phyloP scores from a whole-genome alignment of 495 filamentous ascomycete genomes.

The Xylaria sp. region DNA sequence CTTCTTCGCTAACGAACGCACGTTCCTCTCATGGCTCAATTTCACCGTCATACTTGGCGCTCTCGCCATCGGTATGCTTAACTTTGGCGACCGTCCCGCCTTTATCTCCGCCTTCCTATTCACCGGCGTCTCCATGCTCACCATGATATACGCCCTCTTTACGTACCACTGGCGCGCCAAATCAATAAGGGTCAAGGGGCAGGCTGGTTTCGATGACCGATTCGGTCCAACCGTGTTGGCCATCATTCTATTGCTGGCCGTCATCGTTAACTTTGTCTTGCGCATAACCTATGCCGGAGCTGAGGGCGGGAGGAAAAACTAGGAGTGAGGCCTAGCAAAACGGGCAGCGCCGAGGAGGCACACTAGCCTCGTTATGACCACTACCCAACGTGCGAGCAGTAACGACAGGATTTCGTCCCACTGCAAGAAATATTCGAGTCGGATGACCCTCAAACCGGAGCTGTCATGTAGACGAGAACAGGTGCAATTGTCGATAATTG shows the following conservation, averaged over 20 bases:
- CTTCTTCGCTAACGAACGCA: slow-evolving; percentile 99
- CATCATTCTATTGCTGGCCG: slow-evolving; percentile 80
- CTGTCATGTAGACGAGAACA: background rate
- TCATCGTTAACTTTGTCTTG: slow-evolving; percentile 93
- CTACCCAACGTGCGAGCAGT: background rate
- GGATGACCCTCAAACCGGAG: background rate
- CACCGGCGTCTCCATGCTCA: slow-evolving; percentile 91
- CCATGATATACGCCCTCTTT: slow-evolving; percentile 92
- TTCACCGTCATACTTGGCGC: slow-evolving; percentile 98
- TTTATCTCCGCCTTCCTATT: slow-evolving; percentile 93
- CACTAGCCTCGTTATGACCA: background rate
- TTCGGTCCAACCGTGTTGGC: slow-evolving; percentile 91
- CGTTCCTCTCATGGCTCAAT: slow-evolving; percentile 98
- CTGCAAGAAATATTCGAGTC: background rate
- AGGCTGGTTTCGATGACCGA: slow-evolving; percentile 95
- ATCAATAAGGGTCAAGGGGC: slow-evolving; percentile 87
- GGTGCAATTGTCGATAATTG: background rate
- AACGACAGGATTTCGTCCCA: background rate
- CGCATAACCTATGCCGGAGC: slow-evolving; percentile 66
- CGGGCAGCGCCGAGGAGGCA: background rate
- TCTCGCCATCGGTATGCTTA: slow-evolving; percentile 92
- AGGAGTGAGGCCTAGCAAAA: slow-evolving; percentile 11
- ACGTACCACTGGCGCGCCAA: slow-evolving; percentile 98
- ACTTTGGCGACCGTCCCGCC: slow-evolving; percentile 94
- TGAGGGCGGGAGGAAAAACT: slow-evolving; percentile 44